Evolutionary conservation across 768 basidiomycete species (phyloP), one percentile per base, ranked within the genome.

Genomic region (Russula compacta): DNA sequence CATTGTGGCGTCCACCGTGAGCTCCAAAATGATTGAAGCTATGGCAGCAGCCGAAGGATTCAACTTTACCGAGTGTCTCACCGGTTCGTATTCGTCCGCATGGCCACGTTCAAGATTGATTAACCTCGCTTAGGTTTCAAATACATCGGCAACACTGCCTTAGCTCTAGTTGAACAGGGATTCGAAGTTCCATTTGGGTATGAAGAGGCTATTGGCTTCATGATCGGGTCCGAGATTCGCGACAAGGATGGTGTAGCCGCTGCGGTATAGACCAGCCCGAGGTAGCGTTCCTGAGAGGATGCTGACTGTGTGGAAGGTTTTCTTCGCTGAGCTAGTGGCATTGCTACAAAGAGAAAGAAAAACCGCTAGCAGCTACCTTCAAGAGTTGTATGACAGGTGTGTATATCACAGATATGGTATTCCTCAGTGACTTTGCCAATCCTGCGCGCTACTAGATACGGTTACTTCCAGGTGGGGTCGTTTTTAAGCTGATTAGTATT

Each of bases 121-220:
- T 17, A 19, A 10, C 10, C 1, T 10, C 17, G 15, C 59, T 39
- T 35, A 85, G 92, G 92, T 2, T 95, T 95, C 74, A 95, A 95
- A 73, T 92, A 82, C 69, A 92, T 95, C 53, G 92, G 92, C 8
- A 95, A 94, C 68, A 85, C 84, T 9, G 89, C 86, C 3, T 73
- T 91, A 39, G 73, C 77, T 53, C 79, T 93, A 15, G 84, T 80
- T 14, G 69, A 74, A 46, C 73, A 83, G 42, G 92, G 90, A 2
- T 89, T 81, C 67, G 80, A 85, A 44, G 73, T 74, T 10, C 82
- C 81, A 0, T 93, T 94, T 67, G 90, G 86, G 10, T 95, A 95
- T 68, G 92, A 95, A 69, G 92, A 95, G 73, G 92, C 93, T 1
- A 93, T 95, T 57, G 92, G 92, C 3, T 95, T 82, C 69, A 93